Evolutionary conservation across 352 stramenopile genomes (phyloP), one percentile per base, ranked within the genome.

Genomic region (Phytophthora uliginosa): DNA sequence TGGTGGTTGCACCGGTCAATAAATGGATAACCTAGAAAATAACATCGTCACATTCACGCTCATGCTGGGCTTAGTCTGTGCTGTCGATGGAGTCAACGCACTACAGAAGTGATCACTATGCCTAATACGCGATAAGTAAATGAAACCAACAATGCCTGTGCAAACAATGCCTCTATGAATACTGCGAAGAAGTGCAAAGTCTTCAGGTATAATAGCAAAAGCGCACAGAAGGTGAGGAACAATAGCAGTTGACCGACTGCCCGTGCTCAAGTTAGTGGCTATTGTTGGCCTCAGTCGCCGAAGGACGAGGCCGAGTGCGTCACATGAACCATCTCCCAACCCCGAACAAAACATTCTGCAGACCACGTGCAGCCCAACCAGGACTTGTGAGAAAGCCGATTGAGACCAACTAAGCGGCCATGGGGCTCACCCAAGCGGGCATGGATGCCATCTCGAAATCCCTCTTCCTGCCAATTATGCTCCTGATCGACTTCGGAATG

Each of bases 381-480:
- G 18, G 15, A 7, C 36, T 13, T 45, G 36, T 45, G 13, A 45
- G 13, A 17, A n/a, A 45, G 12, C 36, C 28, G 4, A 17, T 42
- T 17, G 36, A 22, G 4, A 15, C 42, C 18, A 45, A 24, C 42
- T 24, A 20, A 20, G 42, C 42, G 18, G 18, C 26, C 62, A 69
- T 69, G 62, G 24, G 3, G 22, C 33, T 71, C 42, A 62, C 65
- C 15, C 65, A 73, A 20, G 57, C 54, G 7, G 38, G 24, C 56
- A 66, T 72, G 24, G 57, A 66, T 26, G 48, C 13, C 47, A 50
- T 72, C 48, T 40, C 55, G 5, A 34, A 52, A 40, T 33, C 26
- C 22, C 50, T 72, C 5, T 62, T 72, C 47, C 26, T 66, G 48
- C 57, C 65, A 8, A 33, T 72, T 22, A 72, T 72, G 65, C 57